phyloP scores from a whole-genome alignment of 176 grass and related monocot genomes.

The Oropetium thomaeum region DNA sequence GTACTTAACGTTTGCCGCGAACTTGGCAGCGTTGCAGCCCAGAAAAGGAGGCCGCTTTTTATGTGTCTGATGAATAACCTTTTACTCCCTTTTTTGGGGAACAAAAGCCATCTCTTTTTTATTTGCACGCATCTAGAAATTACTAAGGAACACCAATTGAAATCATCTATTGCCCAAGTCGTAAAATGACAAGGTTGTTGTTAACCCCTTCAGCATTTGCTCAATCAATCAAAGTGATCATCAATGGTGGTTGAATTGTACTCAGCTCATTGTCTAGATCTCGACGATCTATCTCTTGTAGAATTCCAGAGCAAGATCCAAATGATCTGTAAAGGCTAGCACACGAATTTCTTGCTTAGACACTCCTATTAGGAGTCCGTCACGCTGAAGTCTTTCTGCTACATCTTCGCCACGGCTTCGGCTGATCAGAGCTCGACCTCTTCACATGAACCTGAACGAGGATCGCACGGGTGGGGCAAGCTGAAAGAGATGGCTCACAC shows the following conservation, averaged over 20 bases:
- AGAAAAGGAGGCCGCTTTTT: not conserved
- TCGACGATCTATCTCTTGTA: not conserved
- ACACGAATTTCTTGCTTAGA: not conserved
- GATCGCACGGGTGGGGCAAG: not conserved
- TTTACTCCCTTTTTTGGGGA: not conserved
- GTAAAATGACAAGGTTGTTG: conserved; percentile 30
- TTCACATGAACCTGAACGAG: conserved; percentile 18
- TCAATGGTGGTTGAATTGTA: not conserved
- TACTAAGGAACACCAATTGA: not conserved
- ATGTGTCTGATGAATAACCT: not conserved
- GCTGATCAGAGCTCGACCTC: not conserved
- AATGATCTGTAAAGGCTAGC: not conserved
- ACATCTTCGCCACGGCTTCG: not conserved
- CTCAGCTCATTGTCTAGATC: not conserved
- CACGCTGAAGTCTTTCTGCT: not conserved
- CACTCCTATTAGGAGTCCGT: not conserved
- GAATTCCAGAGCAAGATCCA: not conserved
- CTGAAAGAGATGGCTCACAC: not conserved
- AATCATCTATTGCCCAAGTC: not conserved
- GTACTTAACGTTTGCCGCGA: conserved; percentile 1
- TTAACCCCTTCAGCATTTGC: conserved; percentile 22
- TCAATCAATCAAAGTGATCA: conserved; percentile 27
- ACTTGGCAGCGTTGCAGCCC: conserved; percentile 21
- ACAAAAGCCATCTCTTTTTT: conserved; percentile 9
- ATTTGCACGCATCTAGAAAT: not conserved